Evolutionary conservation across 495 filamentous ascomycete genomes (phyloP).

Genomic region (Annulohypoxylon nitens): DNA sequence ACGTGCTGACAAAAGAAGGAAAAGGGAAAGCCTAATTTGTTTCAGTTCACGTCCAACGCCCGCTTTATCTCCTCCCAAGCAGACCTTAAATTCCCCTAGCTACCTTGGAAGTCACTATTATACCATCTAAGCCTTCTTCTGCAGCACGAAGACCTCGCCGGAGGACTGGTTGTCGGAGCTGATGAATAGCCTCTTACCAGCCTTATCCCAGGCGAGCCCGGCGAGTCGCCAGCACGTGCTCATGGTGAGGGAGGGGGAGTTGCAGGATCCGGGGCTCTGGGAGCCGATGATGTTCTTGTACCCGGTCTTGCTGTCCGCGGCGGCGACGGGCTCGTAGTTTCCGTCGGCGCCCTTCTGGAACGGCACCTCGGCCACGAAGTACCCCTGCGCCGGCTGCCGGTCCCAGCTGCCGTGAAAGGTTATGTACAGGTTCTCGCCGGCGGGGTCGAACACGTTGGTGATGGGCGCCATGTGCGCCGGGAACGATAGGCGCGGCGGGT

Average conservation of each 20-base stretch:
- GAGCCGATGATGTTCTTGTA: conserved; percentile 54
- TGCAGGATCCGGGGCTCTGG: conserved; percentile 47
- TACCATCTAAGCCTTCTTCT: conserved; percentile 36
- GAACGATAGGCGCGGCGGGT: conserved; percentile 65
- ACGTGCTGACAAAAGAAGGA: too few relatives aligned
- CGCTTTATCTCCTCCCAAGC: too few relatives aligned
- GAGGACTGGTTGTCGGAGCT: conserved; percentile 57
- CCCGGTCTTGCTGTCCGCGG: conserved; percentile 49
- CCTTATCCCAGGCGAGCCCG: conserved; percentile 52
- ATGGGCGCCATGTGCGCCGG: conserved; percentile 70
- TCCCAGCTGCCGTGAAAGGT: conserved; percentile 72
- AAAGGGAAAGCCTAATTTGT: too few relatives aligned
- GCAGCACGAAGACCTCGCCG: conserved; percentile 59
- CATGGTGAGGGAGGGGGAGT: conserved; percentile 45
- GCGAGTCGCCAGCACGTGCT: conserved; percentile 52
- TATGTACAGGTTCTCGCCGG: conserved; percentile 64
- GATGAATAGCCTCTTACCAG: conserved; percentile 50
- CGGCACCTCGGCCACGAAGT: conserved; percentile 62
- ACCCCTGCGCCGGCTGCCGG: conserved; percentile 64
- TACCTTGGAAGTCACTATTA: background rate
- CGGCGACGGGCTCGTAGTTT: conserved; percentile 52
- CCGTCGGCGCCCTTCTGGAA: conserved; percentile 58
- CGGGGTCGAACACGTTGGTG: conserved; percentile 60
- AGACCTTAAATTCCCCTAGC: background rate
- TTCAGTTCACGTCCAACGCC: too few relatives aligned